Percentiles rank a stretch among this genome's conserved stretches.
Evolutionary conservation across 805 yeast genomes (phyloP).

Genomic region (Saturnispora kantuleensis): DNA sequence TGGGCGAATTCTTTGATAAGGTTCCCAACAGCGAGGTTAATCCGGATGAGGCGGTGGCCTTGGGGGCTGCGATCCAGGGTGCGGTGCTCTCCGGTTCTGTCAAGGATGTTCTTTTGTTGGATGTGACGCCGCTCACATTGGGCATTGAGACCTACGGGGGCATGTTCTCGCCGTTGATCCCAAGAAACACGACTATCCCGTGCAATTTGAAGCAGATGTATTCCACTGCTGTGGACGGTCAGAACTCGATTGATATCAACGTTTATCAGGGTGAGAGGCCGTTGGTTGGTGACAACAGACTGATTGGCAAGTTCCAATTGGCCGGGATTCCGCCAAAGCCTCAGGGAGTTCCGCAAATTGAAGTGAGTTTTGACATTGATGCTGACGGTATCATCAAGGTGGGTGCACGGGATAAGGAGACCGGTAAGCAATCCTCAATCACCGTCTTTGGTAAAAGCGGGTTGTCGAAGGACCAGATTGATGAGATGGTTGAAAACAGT

Average conservation of each 20-base stretch:
- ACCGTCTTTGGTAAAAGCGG: conserved; percentile 96
- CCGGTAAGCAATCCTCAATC: conserved; percentile 88
- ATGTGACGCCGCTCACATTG: conserved; percentile 78
- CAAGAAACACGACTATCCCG: conserved; percentile 89
- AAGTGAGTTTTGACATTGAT: conserved; percentile 89
- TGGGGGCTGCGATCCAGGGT: conserved; percentile 98
- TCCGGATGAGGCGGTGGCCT: conserved; percentile 91
- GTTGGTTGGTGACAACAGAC: conserved; percentile 88
- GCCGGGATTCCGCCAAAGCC: conserved; percentile 87
- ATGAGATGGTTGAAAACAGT: conserved; percentile 84
- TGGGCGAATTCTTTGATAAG: conserved; percentile 65
- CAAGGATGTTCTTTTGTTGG: conserved; percentile 80
- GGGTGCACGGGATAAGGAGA: conserved; percentile 86
- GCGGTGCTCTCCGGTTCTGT: conserved; percentile 94
- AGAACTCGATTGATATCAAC: conserved; percentile 88
- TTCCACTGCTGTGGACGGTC: conserved; percentile 93
- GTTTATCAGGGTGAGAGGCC: conserved; percentile 98
- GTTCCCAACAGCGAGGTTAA: conserved; percentile 86
- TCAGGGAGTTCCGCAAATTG: conserved; percentile 83
- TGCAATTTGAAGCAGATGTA: conserved; percentile 89
- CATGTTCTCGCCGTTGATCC: conserved; percentile 79
- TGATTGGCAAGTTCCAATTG: conserved; percentile 88
- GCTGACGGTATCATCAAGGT: conserved; percentile 97
- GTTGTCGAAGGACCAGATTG: conserved; percentile 80
- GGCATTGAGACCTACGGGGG: conserved; percentile 98